Base-by-base conservation (phyloP, 2,329 filamentous ascomycete species). In the Pseudocercospora fuligena region DNA sequence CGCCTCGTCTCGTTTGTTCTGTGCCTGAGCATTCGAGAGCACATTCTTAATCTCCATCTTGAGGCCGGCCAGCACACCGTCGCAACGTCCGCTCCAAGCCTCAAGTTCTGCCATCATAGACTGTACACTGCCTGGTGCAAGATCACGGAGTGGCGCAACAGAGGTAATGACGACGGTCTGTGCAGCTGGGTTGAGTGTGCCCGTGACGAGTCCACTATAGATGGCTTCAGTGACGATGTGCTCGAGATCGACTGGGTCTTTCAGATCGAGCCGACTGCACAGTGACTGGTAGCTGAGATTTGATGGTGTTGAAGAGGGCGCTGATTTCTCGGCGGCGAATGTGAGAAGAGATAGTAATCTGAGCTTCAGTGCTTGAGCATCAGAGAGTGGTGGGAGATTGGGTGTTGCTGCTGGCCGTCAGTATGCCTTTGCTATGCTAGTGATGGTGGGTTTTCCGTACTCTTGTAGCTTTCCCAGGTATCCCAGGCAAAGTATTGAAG, bases 401-500 rank as follows among this genome's bases (percentile, higher is more conserved):
- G 72, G 77, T 12, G 81, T 83, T 71, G 79, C 82, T 83, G 78
- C 27, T 27, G 16, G 25, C 16, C 4, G 27, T 56, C 27, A 56
- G 14, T 56, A 11, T 71, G 60, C 64, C 73, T 72, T 12, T 5
- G 63, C 64, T n/a, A 69, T 25, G 43, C 25, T 25, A 36, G n/a
- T 12, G 31, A 16, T 23, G 14, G n/a, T 29, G n/a, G 49, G 12
- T 11, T 21, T n/a, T 16, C 53, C 25, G 25, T 75, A 89, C 88
- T 77, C 78, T 86, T 84, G 83, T 97, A 97, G 73, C 90, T 87
- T 66, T 87, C 82, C 84, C 93, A 97, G 66, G 93, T 97, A 67
- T 94, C 95, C 85, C 95, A 93, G 66, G 93, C 92, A 81, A 99
- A 99, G 74, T 96, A 90, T 79, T 94, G 87, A 53, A 99, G 89